Base-by-base conservation (phyloP, 768 basidiomycete species). In the Leccinellum luteum region DNA sequence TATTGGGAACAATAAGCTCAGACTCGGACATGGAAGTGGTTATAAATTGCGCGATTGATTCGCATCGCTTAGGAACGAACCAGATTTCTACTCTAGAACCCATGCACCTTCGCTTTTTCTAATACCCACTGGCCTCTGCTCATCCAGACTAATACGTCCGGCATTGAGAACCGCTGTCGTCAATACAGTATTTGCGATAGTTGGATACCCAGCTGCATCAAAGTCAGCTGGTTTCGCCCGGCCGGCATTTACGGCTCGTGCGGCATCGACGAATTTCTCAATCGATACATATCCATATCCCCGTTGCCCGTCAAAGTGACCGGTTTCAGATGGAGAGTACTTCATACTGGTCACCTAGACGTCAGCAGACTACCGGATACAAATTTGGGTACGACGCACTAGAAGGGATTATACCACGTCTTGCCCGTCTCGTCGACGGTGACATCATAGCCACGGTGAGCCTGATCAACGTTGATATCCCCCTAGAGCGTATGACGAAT, bases 281-380 rank as follows among this genome's bases (percentile, higher is more conserved):
- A 95, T 90, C 17, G 91, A 94, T 65, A 95, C 78, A 70, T 96
- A 86, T 59, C 90, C 94, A 72, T 97, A 97, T 15, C 94, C 94
- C 56, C 88, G 84, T 75, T 95, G 94, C 28, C 94, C 94, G 67
- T 96, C 94, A 69, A 97, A 96, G 74, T 92, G 89, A 6, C 93
- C 94, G 55, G 83, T 89, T 75, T 90, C 91, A 53, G 91, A 92
- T 5, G 92, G 91, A 38, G 92, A 89, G 74, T 96, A 96, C 67
- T 95, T 96, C 89, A 96, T 95, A 76, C 90, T 91, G 70, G 10
- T 15, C 45, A 38, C 55, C 28, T 34, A 54, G 5, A 34, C 38
- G 64, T 58, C 53, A 58, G 57, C 25, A 57, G 61, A 17, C 27
- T 13, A 45, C 44, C 28, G 23, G 34, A 25, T 4, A 48, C 10